Percentiles rank a stretch among this genome's conserved stretches.
These are phyloP conservation scores for Phoma sp. DNA, from an alignment of 2,329 filamentous ascomycete genomes.

Conservation along the genomic window DNA sequence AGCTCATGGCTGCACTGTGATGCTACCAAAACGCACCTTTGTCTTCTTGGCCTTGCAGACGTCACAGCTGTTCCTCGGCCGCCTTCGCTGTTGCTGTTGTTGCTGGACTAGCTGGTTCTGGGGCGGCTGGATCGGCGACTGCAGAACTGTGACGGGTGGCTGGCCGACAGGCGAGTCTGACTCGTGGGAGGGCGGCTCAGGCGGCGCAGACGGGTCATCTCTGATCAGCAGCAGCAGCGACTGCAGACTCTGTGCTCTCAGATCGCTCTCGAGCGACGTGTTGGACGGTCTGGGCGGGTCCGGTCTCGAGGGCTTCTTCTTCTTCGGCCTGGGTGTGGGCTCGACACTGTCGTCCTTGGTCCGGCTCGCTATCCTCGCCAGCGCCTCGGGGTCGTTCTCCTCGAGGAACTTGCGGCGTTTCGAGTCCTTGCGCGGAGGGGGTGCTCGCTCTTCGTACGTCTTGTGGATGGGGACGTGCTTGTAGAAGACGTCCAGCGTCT, in stretches of 20 bases:
- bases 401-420: conserved; percentile 46
- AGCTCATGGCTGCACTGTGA: background rate
- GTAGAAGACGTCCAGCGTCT: conserved; percentile 55
- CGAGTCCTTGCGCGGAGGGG: conserved; percentile 50
- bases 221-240: conserved; percentile 48
- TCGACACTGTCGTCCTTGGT: conserved; percentile 27
- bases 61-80: conserved; percentile 44
- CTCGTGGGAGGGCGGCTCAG: conserved; percentile 20
- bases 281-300: conserved; percentile 36
- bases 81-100: conserved; percentile 21
- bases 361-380: conserved; percentile 33
- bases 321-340: conserved; percentile 30
- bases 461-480: conserved; percentile 55
- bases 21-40: conserved; percentile 32
- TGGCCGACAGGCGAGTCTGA: conserved; percentile 21
- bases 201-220: conserved; percentile 25
- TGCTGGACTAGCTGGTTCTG: conserved; percentile 12
- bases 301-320: conserved; percentile 29
- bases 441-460: conserved; percentile 54
- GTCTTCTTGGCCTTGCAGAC: conserved; percentile 47
- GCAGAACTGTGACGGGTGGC: conserved; percentile 5
- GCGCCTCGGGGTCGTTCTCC: conserved; percentile 43
- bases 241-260: conserved; percentile 46
- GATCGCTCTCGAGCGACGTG: conserved; percentile 48
- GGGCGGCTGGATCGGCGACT: conserved; percentile 11